Evolutionary conservation across 2,329 filamentous ascomycete species (phyloP).

Genomic region (Chrysoporthe cubensis): DNA sequence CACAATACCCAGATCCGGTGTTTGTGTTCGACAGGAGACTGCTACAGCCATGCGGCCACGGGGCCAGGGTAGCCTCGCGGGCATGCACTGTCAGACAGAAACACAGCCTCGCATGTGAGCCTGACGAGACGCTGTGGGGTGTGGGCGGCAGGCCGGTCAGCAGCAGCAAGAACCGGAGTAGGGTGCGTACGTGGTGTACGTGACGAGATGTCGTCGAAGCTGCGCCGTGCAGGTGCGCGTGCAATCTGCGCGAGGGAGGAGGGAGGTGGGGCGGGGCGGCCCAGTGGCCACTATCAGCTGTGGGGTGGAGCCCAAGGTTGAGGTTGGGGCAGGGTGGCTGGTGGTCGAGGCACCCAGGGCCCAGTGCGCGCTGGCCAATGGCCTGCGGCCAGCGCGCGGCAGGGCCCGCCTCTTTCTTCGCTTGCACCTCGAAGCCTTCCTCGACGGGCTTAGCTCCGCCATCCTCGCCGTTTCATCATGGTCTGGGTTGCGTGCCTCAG

Average conservation of each 20-base stretch:
- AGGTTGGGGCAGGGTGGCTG: too few relatives aligned
- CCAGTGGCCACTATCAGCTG: background rate
- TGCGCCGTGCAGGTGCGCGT: background rate
- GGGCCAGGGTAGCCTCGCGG: constrained; percentile 5
- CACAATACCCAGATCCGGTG: background rate
- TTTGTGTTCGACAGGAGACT: constrained; percentile 3
- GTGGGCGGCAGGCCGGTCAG: background rate
- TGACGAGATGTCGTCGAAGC: constrained; percentile 6
- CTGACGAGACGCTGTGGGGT: background rate
- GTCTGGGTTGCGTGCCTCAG: constrained; percentile 11
- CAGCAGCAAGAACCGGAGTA: constrained; percentile 6
- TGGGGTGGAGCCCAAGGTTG: background rate
- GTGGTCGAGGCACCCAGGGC: background rate
- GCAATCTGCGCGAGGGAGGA: background rate
- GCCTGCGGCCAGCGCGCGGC: background rate
- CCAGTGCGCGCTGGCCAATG: background rate
- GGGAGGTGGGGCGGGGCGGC: background rate
- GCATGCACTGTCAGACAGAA: background rate
- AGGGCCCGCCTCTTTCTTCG: constrained; percentile 10
- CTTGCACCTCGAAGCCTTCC: constrained; percentile 22
- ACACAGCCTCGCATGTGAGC: constrained; percentile 10
- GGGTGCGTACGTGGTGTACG: background rate
- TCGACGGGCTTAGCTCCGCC: constrained; percentile 10
- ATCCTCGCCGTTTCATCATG: constrained; percentile 19
- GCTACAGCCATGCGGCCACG: background rate